Evolutionary conservation across 2,329 filamentous ascomycete species (phyloP), one percentile per base, ranked within the genome.

Genomic region (Blumeria hordei): DNA sequence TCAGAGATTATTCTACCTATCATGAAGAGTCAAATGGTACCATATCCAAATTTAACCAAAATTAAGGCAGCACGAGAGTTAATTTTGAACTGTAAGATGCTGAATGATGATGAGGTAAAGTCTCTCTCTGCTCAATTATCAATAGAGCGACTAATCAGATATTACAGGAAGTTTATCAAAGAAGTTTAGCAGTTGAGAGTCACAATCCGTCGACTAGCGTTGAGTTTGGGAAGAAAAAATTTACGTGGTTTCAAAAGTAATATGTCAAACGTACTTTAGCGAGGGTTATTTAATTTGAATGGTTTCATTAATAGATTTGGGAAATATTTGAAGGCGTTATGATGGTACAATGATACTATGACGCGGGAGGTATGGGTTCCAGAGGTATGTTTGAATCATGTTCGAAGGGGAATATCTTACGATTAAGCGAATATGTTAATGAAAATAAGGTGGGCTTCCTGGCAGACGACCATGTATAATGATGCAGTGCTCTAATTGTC

Each of bases 1-100:
- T 88, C 88, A 6, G 90, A 96, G 62, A 85, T 95, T 5, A 76
- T 96, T 54, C 73, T 95, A 57, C 83, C 86, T 1, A 81, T 98
- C 55, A 93, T 95, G 76, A 83, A 82, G 68, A 94, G 90, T 63
- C 88, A 96, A 68, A 84, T 85, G 55, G 80, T 80, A 52, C 81
- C 87, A 5, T 95, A 95, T 62, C 77, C 79, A 32, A 83, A 81
- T 58, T 70, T 90, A 58, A 71, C 72, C 36, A 80, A 75, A 62
- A 81, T 83, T 62, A 82, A 90, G 57, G 73, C 76, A 54, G 77
- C 85, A 4, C 75, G 81, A 62, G 80, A 85, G 61, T 67, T 94
- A 62, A 79, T 95, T 55, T 69, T 95, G 59, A 86, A 93, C 63
- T 84, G 85, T 60, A 80, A 81, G 63, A 83, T 95, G 69, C 74